Evolutionary conservation across 371 early-diverging fungal genomes (phyloP).

Genomic region (Mortierella sp.): DNA sequence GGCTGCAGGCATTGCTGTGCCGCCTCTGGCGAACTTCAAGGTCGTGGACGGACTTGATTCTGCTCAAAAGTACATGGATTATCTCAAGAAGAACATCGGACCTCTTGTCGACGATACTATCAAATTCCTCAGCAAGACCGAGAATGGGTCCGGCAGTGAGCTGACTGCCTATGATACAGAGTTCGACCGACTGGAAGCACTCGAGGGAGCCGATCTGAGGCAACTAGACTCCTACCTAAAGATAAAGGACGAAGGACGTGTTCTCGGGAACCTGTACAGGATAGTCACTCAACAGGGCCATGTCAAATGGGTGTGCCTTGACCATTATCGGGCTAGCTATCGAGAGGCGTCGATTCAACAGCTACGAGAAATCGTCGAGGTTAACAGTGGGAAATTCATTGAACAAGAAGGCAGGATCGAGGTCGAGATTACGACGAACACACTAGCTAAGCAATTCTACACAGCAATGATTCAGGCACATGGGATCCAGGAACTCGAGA

Average conservation of each 20-base stretch:
- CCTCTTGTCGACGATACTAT: no score
- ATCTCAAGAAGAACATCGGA: background rate
- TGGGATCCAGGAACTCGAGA: background rate
- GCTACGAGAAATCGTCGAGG: background rate
- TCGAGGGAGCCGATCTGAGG: no score
- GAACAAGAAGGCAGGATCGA: background rate
- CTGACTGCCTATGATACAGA: no score
- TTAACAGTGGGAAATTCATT: conserved; percentile 13
- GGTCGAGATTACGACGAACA: background rate
- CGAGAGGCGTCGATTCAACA: background rate
- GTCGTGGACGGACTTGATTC: background rate
- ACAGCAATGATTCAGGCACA: background rate
- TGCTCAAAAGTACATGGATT: background rate
- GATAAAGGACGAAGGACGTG: conserved; percentile 3
- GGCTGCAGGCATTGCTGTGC: background rate
- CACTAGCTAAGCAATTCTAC: background rate
- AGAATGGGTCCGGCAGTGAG: no score
- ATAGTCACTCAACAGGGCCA: conserved; percentile 16
- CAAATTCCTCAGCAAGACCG: background rate
- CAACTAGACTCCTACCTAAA: conserved; percentile 12
- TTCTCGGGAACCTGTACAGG: conserved; percentile 28
- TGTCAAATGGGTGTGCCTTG: conserved; percentile 35
- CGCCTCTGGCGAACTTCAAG: background rate
- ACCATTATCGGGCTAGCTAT: conserved; percentile 18
- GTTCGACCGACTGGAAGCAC: no score